Percentiles rank a stretch among this genome's conserved stretches.
Evolutionary conservation across 441 rosid genomes (phyloP).

Genomic region (Pelargonium cotyledonis): DNA sequence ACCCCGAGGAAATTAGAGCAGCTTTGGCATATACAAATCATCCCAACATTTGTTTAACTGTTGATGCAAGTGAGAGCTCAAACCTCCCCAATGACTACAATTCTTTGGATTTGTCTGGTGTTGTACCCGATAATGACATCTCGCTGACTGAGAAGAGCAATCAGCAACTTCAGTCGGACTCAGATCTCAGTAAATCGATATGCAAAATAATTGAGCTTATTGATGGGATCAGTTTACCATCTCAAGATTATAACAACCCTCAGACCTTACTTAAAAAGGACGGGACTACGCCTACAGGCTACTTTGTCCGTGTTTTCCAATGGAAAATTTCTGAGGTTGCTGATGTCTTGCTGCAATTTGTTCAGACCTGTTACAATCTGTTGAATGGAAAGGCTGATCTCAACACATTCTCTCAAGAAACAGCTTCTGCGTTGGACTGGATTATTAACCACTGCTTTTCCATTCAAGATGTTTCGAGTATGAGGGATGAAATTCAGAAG

Average conservation of each 20-base stretch:
- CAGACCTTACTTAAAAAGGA: slow-evolving; percentile 23
- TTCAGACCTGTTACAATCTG: slow-evolving; percentile 50
- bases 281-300: slow-evolving; percentile 43
- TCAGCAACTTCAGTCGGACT: slow-evolving; percentile 27
- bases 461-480: slow-evolving; percentile 61
- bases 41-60: slow-evolving; percentile 19
- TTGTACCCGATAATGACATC: slow-evolving; percentile 18
- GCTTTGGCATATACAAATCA: slow-evolving; percentile 54
- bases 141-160: slow-evolving; percentile 20
- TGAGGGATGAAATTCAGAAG: slow-evolving; percentile 60
- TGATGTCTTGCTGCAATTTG: slow-evolving; percentile 43
- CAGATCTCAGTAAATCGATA: slow-evolving; percentile 48
- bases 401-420: slow-evolving; percentile 51
- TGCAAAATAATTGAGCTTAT: slow-evolving; percentile 51
- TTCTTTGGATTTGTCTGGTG: slow-evolving; percentile 22
- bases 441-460: slow-evolving; percentile 64
- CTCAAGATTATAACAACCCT: slow-evolving; percentile 1
- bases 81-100: slow-evolving; percentile 16
- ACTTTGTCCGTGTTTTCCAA: slow-evolving; percentile 64
- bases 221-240: slow-evolving; percentile 42
- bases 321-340: slow-evolving; percentile 70
- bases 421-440: slow-evolving; percentile 67
- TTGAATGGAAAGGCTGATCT: slow-evolving; percentile 46
- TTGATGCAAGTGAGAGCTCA: slow-evolving; percentile 16
- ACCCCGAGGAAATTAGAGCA: slow-evolving; percentile 48